These are phyloP conservation scores for Schizonepeta tenuifolia DNA, from an alignment of 257 asterid genomes.

Conservation along the genomic window DNA sequence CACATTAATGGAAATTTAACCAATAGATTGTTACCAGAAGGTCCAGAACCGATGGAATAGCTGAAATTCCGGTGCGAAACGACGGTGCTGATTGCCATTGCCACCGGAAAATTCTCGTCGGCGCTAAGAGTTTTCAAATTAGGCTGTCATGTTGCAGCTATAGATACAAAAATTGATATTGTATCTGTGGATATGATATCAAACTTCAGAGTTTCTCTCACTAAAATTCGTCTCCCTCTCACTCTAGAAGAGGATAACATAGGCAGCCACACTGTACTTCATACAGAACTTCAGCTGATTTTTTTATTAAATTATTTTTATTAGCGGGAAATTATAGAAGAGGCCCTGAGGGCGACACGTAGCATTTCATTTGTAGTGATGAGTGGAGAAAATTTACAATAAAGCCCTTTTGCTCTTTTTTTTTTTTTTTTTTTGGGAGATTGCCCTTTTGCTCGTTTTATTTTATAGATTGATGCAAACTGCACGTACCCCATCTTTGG, in stretches of 20 bases:
- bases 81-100: slow-evolving; percentile 82
- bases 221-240: slow-evolving; percentile 33
- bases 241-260: slow-evolving; percentile 47
- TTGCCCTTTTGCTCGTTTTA: not conserved
- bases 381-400: not conserved
- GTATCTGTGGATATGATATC: not conserved
- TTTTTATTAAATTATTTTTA: slow-evolving; percentile 1
- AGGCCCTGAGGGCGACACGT: slow-evolving; percentile 54
- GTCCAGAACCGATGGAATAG: slow-evolving; percentile 55
- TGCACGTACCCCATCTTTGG: not conserved
- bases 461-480: not conserved
- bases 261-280: slow-evolving; percentile 30
- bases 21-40: slow-evolving; percentile 45
- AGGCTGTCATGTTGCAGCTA: slow-evolving; percentile 22
- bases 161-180: not conserved
- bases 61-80: slow-evolving; percentile 79
- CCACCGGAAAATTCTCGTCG: slow-evolving; percentile 40
- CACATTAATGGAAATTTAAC: not conserved
- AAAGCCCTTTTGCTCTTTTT: not conserved
- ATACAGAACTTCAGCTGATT: slow-evolving; percentile 30
- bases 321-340: slow-evolving; percentile 50
- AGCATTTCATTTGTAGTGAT: not conserved
- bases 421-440: no score
- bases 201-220: slow-evolving; percentile 29
- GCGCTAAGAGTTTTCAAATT: not conserved